phyloP scores from a whole-genome alignment of 78 protist species.

The Protostelium mycophagum region DNA sequence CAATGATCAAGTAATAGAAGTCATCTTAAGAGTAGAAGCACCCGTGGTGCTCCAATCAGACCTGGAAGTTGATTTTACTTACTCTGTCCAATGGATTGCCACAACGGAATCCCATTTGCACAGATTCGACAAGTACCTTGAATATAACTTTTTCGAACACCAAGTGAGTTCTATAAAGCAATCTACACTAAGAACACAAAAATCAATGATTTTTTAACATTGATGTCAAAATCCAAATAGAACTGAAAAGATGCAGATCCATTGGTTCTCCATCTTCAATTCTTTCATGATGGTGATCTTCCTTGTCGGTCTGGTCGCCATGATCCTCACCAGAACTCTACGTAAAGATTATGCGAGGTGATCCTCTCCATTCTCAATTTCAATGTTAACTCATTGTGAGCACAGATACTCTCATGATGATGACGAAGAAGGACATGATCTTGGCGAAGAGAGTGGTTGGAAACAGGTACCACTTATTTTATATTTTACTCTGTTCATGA shows the following conservation, averaged over 20 bases:
- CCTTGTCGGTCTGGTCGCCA: slow-evolving; percentile 72
- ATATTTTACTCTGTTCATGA: not conserved
- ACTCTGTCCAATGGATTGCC: slow-evolving; percentile 43
- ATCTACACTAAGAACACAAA: not conserved
- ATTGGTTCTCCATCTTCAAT: slow-evolving; percentile 88
- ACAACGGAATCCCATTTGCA: slow-evolving; percentile 13
- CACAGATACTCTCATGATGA: slow-evolving; percentile 24
- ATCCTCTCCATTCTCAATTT: slow-evolving; percentile 11
- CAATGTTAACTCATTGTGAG: not conserved
- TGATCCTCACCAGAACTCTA: slow-evolving; percentile 77
- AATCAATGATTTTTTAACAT: not conserved
- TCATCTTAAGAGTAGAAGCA: slow-evolving; percentile 41
- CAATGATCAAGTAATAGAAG: slow-evolving; percentile 27
- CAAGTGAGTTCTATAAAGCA: not conserved
- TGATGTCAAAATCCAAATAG: not conserved
- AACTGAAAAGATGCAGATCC: slow-evolving; percentile 38
- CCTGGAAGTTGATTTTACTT: slow-evolving; percentile 24
- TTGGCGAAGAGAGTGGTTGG: slow-evolving; percentile 13
- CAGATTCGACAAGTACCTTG: slow-evolving; percentile 81
- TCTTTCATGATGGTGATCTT: slow-evolving; percentile 89
- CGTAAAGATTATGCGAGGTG: slow-evolving; percentile 28
- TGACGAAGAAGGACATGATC: slow-evolving; percentile 34
- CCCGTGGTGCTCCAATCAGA: slow-evolving; percentile 17
- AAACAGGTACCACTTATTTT: not conserved
- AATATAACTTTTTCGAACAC: slow-evolving; percentile 86